Base-by-base conservation (phyloP, 805 yeast species). In the Maudiozyma saulgeensis region DNA sequence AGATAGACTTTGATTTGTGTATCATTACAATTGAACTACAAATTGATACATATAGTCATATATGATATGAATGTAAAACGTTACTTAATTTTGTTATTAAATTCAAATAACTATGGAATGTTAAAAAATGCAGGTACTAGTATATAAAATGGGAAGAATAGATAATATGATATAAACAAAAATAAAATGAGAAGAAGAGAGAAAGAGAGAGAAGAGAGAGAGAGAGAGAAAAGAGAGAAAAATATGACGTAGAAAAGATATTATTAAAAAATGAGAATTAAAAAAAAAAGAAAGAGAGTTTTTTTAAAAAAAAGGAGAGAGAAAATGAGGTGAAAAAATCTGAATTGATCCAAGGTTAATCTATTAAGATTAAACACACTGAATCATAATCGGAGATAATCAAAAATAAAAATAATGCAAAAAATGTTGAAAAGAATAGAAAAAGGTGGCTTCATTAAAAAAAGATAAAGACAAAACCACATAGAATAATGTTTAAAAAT, bases 261-360 rank as follows among this genome's bases (percentile, higher is more conserved):
- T 44, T 44, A 42, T 44, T 37, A 48, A 45, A 44, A 53, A 46
- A 55, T 47, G 42, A 49, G 46, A 53, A 32, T 32, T 12, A 32
- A 13, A 32, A 32, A 32, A 32, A 32, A 13, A 32, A 32, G n/a
- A 32, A 31, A 31, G n/a, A 49, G 32, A 40, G 39, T 47, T 35
- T 21, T 46, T 46, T 45, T 45, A 47, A 54, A 34, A 42, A 47
- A 34, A 42, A 21, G 47, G 41, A 37, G 47, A 35, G 19, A 42
- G 51, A 40, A 44, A 53, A 48, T 46, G 44, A 39, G 44, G 42
- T 13, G 16, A 35, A 35, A 15, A 16, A 15, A n/a, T n/a, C 38
- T 35, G 38, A 13, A 15, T 15, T 11, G 15, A 16, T 35, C 3
- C 38, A 35, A 35, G 4, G 15, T 1, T 6, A 15, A n/a, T 35